Evolutionary conservation across 139 green algal genomes (phyloP).

Genomic region (Picochlorum sp.): DNA sequence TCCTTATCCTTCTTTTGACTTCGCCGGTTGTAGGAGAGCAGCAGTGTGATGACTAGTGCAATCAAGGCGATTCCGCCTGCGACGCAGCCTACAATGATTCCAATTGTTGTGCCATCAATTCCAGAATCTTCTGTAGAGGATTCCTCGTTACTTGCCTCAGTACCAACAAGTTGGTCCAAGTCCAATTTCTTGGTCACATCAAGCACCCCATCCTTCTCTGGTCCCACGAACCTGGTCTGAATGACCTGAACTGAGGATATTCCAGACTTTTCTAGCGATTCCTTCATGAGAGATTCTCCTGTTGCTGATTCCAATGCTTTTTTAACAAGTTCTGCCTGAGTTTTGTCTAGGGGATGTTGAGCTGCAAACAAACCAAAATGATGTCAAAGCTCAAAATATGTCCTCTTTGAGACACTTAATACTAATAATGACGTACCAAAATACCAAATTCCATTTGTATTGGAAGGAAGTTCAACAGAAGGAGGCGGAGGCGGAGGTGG

Average conservation of each 20-base stretch:
- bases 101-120: slow-evolving; percentile 4
- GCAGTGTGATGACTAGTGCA: neutral
- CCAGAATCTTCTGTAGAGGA: neutral
- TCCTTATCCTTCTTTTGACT: neutral
- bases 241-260: neutral
- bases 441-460: slow-evolving; percentile 12
- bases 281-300: neutral
- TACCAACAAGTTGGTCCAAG: neutral
- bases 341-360: neutral
- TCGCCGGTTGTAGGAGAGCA: neutral
- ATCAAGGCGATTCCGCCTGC: neutral
- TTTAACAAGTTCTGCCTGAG: neutral
- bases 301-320: neutral
- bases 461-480: neutral
- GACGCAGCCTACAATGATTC: slow-evolving; percentile 7
- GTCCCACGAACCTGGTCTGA: neutral
- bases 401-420: neutral
- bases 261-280: neutral
- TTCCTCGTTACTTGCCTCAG: neutral
- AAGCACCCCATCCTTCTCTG: slow-evolving; percentile 2
- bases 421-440: neutral
- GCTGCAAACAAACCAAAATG: neutral
- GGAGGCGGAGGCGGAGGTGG: slow-evolving; percentile 3
- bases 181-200: slow-evolving; percentile 11
- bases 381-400: no score